Base-by-base conservation (phyloP, 192 early-diverging fungal genomes). In the Chytriomyces hyalinus region DNA sequence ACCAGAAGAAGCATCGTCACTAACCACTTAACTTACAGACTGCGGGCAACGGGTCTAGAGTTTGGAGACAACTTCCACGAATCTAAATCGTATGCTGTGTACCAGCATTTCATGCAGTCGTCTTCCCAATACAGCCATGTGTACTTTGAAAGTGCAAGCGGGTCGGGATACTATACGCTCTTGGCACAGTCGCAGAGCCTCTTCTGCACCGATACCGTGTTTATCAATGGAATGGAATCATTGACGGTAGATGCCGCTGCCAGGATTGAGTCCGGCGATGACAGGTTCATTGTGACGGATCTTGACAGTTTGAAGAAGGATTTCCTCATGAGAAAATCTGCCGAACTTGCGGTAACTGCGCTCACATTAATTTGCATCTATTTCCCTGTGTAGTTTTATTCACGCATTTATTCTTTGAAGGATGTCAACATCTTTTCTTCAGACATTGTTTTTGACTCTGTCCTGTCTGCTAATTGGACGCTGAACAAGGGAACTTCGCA, bases 91-190 rank as follows among this genome's bases (percentile, higher is more conserved):
- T 82, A 77, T 69, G n/a, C 43, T 17, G 80, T 82, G 17, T 82
- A 70, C 65, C 80, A 82, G 46, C 76, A 70, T 46, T 53, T 80
- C 5, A 61, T 81, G 5, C 67, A 45, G 10, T 75, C 68, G 5
- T 8, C 20, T 10, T 13, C 57, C 6, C 26, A 64, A 26, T 82
- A 51, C 75, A 67, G 70, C 62, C 63, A 67, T 48, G 75, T 82
- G n/a, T 68, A 76, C 80, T 82, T 82, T 50, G 64, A 80, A 6
- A 46, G 80, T 15, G 15, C 49, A 3, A 53, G 43, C 46, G 81
- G 81, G 22, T 10, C 67, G 11, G 81, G 74, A n/a, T 82, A 81
- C 75, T 82, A 77, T 61, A 81, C 78, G 8, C 75, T 82, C 15
- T 28, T 76, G 26, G 73, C 78, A 49, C 78, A 82, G 24, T 20